phyloP scores from a whole-genome alignment of 1,284 basidiomycete genomes.

The Ceratobasidium sp. region DNA sequence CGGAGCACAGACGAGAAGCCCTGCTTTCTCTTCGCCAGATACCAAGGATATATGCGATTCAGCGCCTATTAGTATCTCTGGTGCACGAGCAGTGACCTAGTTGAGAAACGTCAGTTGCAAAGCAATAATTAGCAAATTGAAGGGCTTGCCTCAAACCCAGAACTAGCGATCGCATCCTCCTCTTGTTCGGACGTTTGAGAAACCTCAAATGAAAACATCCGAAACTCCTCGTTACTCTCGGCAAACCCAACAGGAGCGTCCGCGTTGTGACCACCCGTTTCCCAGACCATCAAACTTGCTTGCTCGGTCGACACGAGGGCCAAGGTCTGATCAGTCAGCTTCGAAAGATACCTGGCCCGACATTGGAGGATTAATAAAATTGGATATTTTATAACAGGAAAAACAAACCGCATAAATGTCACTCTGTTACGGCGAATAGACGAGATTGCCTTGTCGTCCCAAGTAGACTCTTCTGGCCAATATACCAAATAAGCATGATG shows the following conservation, averaged over 20 bases:
- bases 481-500: conserved; percentile 41
- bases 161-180: conserved; percentile 6
- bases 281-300: conserved; percentile 40
- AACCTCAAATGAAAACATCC: neutral
- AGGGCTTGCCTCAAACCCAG: conserved; percentile 16
- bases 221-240: neutral
- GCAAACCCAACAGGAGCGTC: neutral
- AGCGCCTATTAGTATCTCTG: too few relatives aligned
- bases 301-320: conserved; percentile 42
- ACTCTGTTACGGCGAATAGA: conserved; percentile 44
- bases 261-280: neutral
- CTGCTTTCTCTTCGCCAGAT: conserved; percentile 19
- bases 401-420: conserved; percentile 45
- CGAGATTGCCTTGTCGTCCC: conserved; percentile 45
- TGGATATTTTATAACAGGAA: too few relatives aligned
- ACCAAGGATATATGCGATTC: neutral
- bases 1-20: neutral
- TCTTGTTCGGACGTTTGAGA: conserved; percentile 5
- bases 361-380: too few relatives aligned
- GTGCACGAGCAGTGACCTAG: too few relatives aligned
- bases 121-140: too few relatives aligned
- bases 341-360: conserved; percentile 43
- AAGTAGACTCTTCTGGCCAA: conserved; percentile 47
- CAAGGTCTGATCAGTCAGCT: conserved; percentile 44
- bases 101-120: too few relatives aligned